Conservation (phyloP, 345 rosid genomes). For the Brassica napus region DNA sequence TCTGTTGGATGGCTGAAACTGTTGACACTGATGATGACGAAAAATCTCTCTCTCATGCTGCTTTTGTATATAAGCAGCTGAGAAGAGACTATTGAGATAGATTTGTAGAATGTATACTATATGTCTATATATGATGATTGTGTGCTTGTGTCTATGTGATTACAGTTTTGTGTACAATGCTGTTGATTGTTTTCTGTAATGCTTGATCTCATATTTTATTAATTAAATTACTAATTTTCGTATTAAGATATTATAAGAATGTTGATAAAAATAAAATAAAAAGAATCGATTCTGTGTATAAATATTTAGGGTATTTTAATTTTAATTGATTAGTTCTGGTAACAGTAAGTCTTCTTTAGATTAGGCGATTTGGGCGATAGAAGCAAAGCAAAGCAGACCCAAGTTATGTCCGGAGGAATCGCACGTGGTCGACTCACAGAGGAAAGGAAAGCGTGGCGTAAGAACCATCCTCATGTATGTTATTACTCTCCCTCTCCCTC, state of each 20-base stretch:
- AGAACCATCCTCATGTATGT: constrained; percentile 26
- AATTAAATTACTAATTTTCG: background rate
- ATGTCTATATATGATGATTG: background rate
- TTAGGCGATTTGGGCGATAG: constrained; percentile 1
- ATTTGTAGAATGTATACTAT: background rate
- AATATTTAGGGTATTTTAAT: background rate
- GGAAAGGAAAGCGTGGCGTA: constrained; percentile 26
- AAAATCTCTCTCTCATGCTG: background rate
- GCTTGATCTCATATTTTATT: too few species aligned
- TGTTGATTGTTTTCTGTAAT: background rate
- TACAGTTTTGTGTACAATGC: constrained; percentile 18
- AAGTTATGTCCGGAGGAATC: constrained; percentile 25
- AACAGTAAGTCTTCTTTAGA: background rate
- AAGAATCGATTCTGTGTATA: background rate
- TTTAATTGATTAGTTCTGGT: background rate
- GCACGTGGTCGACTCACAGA: constrained; percentile 29
- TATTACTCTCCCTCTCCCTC: background rate
- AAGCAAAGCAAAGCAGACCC: background rate
- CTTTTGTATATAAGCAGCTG: constrained; percentile 17
- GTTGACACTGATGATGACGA: background rate
- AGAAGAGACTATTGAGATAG: background rate
- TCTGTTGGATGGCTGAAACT: constrained; percentile 48
- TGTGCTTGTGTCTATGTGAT: constrained; percentile 7
- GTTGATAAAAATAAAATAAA: background rate
- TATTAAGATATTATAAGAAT: background rate